These are phyloP conservation scores for Geotrichum phurueaensis DNA, from an alignment of 1,139 yeast species.

Conservation along the genomic window DNA sequence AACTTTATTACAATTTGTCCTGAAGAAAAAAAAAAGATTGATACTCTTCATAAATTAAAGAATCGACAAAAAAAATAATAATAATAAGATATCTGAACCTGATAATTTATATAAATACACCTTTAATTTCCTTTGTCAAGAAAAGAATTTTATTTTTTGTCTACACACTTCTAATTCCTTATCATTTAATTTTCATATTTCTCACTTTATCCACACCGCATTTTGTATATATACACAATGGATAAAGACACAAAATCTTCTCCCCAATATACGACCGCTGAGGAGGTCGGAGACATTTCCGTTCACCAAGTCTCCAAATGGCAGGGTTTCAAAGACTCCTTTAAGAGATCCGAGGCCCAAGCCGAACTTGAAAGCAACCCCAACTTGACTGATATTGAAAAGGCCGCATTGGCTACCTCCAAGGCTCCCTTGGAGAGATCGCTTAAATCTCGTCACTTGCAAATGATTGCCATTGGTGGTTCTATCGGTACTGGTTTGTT, in stretches of 20 bases:
- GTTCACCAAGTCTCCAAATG: slow-evolving; percentile 27
- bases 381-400: slow-evolving; percentile 45
- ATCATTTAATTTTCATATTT: not conserved
- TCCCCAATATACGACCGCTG: not conserved
- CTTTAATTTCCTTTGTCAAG: not conserved
- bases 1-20: not conserved
- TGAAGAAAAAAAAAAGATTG: not conserved
- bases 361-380: slow-evolving; percentile 59
- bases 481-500: slow-evolving; percentile 68
- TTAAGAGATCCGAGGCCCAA: slow-evolving; percentile 47
- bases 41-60: no score
- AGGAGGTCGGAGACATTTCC: slow-evolving; percentile 1
- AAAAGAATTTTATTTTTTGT: not conserved
- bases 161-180: not conserved
- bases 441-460: slow-evolving; percentile 44
- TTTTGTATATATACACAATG: not conserved
- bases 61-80: not conserved
- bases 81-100: not conserved
- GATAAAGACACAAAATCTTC: not conserved
- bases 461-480: slow-evolving; percentile 69
- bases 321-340: slow-evolving; percentile 48
- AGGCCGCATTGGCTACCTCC: slow-evolving; percentile 27
- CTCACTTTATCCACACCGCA: not conserved
- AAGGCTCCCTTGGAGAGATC: slow-evolving; percentile 35
- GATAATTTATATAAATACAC: not conserved